These are phyloP conservation scores for Xylariaceae sp. DNA, from an alignment of 2,329 filamentous ascomycete genomes.

Conservation along the genomic window DNA sequence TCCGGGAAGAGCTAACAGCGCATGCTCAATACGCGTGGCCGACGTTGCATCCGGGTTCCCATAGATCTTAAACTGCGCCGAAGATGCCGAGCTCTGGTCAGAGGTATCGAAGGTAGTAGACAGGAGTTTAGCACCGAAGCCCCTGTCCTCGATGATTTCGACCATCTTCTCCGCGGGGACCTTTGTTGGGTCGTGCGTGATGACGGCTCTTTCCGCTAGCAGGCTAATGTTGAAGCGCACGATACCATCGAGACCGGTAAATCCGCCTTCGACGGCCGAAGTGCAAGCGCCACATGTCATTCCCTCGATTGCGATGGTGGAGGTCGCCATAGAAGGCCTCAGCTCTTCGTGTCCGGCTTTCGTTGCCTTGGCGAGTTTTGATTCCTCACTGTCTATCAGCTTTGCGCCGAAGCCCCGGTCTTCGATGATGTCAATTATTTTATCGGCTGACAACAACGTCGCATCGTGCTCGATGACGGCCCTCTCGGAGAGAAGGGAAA, in stretches of 20 bases:
- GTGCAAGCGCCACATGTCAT: constrained; percentile 99
- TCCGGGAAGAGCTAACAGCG: constrained; percentile 62
- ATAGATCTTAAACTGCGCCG: constrained; percentile 78
- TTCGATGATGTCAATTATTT: constrained; percentile 58
- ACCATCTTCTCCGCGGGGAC: constrained; percentile 70
- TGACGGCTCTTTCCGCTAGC: constrained; percentile 84
- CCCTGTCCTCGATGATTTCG: constrained; percentile 82
- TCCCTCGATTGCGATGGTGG: constrained; percentile 84
- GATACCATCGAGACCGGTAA: constrained; percentile 72
- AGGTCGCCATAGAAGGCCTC: constrained; percentile 55
- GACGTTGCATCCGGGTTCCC: constrained; percentile 68
- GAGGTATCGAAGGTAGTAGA: constrained; percentile 64
- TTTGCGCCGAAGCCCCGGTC: constrained; percentile 77
- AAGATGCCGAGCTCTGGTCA: constrained; percentile 54
- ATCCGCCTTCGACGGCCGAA: constrained; percentile 80
- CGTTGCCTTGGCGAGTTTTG: constrained; percentile 35
- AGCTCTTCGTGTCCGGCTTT: constrained; percentile 25
- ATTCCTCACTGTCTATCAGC: constrained; percentile 66
- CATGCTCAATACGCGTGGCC: constrained; percentile 68
- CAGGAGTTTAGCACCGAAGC: constrained; percentile 81
- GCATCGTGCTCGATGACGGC: constrained; percentile 81
- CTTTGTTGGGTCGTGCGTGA: constrained; percentile 73
- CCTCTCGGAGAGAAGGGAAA: constrained; percentile 79
- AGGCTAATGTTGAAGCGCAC: constrained; percentile 92
- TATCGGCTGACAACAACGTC: constrained; percentile 45